Evolutionary conservation across 176 grass and related monocot genomes (phyloP).

Genomic region (Zoysia pacifica): DNA sequence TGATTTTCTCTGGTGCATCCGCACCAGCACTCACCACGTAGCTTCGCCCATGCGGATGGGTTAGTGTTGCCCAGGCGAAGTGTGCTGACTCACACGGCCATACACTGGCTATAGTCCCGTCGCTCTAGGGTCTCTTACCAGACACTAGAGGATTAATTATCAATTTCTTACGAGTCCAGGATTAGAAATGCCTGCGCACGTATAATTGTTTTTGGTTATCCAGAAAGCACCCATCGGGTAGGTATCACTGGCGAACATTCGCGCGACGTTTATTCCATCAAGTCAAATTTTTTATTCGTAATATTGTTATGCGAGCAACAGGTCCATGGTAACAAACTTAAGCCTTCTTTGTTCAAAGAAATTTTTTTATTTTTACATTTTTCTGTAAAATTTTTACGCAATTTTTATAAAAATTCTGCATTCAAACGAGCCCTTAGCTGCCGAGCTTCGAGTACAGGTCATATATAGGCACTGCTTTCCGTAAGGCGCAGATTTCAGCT

Average conservation of each 20-base stretch:
- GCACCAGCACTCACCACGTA: too few relatives aligned
- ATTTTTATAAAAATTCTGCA: too few relatives aligned
- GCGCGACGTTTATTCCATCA: too few relatives aligned
- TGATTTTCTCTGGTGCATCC: too few relatives aligned
- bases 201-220: constrained; percentile 12
- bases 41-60: too few relatives aligned
- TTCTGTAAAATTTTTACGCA: too few relatives aligned
- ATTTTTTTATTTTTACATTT: too few relatives aligned
- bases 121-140: neutral
- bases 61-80: constrained; percentile 24
- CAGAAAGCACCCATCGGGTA: neutral
- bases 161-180: neutral
- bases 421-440: too few relatives aligned
- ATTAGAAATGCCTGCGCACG: constrained; percentile 9
- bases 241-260: constrained; percentile 23
- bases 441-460: neutral
- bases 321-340: too few relatives aligned
- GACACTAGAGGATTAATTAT: neutral
- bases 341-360: too few relatives aligned
- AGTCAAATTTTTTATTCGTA: too few relatives aligned
- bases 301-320: neutral
- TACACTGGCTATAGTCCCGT: too few relatives aligned
- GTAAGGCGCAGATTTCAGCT: neutral
- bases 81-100: constrained; percentile 40
- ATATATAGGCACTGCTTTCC: neutral